phyloP scores from a whole-genome alignment of 1,284 basidiomycete species.

The Apiotrichum akiyoshidainum region DNA sequence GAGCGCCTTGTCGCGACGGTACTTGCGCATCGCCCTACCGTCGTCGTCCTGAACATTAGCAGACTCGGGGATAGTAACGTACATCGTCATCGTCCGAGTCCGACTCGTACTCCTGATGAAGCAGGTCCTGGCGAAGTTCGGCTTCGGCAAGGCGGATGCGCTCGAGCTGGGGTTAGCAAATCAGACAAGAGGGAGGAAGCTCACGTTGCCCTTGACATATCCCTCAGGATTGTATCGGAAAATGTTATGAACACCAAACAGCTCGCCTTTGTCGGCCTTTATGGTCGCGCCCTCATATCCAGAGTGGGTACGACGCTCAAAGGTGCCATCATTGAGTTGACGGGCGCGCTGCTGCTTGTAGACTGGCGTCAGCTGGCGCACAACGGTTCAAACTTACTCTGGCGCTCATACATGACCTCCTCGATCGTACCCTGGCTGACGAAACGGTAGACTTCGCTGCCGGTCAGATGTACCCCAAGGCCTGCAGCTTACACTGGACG shows the following conservation, averaged over 20 bases:
- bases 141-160: conserved; percentile 34
- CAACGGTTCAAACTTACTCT: conserved; percentile 32
- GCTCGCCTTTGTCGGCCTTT: conserved; percentile 38
- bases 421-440: conserved; percentile 56
- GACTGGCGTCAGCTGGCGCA: conserved; percentile 24
- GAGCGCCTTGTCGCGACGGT: conserved; percentile 7
- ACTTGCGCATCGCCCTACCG: conserved; percentile 20
- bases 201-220: conserved; percentile 36
- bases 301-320: conserved; percentile 43
- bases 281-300: conserved; percentile 37
- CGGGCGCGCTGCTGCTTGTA: conserved; percentile 44
- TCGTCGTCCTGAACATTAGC: conserved; percentile 9
- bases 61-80: conserved; percentile 9
- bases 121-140: conserved; percentile 29
- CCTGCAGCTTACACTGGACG: conserved; percentile 50
- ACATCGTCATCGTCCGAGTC: conserved; percentile 26
- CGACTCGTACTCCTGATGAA: conserved; percentile 28
- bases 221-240: conserved; percentile 46
- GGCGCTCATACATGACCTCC: conserved; percentile 52
- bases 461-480: not conserved
- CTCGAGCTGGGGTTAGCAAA: conserved; percentile 31
- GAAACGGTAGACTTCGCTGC: conserved; percentile 54
- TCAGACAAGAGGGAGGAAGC: not conserved
- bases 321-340: conserved; percentile 47
- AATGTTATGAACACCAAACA: conserved; percentile 49